Evolutionary conservation across 225 moss, liverwort and hornwort species (phyloP), one percentile per base, ranked within the genome.

Genomic region (Polytrichum formosum): DNA sequence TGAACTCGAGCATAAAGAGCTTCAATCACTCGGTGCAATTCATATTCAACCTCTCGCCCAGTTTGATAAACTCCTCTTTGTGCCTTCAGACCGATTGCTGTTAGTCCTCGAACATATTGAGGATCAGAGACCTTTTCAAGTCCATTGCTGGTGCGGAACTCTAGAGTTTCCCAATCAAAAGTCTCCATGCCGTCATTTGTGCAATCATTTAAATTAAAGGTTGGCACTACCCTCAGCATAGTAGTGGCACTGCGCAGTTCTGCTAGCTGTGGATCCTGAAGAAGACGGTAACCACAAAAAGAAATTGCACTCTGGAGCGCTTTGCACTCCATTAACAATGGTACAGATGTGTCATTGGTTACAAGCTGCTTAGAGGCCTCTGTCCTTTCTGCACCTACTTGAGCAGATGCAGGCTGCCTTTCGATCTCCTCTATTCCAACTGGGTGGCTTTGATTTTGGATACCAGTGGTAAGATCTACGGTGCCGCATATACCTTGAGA

Each of bases 61-160:
- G 84, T 88, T 73, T 66, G 72, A 82, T 90, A 92, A 58, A 92
- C 31, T 30, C 92, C 92, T 73, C 79, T 76, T 55, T 77, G 84
- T 71, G 88, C 90, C 80, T 84, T 90, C 8, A 86, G 80, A 53
- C 82, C 90, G 65, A 92, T 80, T 72, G 92, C 92, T 70, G 81
- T 78, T 71, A 92, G 80, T 6, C 92, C 92, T 67, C 84, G 77
- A 22, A 88, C 82, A 53, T 80, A 78, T 75, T 85, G 75, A 29
- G 79, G 82, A 67, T 83, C 79, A 61, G 74, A 68, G 54, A 54
- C 73, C 25, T 79, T 70, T 16, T 87, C 87, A 22, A 81, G 84
- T 63, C 76, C 85, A 77, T 61, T 70, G 18, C 70, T 67, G 26
- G 67, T 77, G 73, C 75, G 71, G 63, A 73, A 82, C 63, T 82